Conservation (phyloP, 352 stramenopile genomes). For the Halophytophthora polymorphica region DNA sequence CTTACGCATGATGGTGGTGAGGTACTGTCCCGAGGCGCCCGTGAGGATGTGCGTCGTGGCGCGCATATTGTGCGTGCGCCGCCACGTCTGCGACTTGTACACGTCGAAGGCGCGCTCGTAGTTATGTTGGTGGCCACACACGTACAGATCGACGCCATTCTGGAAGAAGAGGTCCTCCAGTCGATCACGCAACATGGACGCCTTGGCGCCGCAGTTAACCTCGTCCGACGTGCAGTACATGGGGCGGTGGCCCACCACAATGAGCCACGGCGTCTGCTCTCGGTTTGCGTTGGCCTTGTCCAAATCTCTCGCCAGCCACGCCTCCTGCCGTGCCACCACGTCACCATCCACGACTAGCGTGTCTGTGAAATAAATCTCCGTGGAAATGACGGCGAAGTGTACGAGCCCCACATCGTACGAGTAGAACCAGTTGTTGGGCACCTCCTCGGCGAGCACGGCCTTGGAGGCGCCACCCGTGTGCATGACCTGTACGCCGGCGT, state of each 20-base stretch:
- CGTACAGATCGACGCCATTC: conserved; percentile 83
- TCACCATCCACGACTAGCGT: conserved; percentile 43
- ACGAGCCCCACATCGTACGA: conserved; percentile 84
- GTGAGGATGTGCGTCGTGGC: conserved; percentile 89
- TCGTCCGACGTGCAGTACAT: conserved; percentile 89
- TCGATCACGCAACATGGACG: conserved; percentile 48
- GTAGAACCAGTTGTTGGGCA: conserved; percentile 90
- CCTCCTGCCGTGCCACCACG: conserved; percentile 59
- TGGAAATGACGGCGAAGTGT: conserved; percentile 84
- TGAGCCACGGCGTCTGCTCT: conserved; percentile 65
- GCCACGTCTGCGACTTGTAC: conserved; percentile 57
- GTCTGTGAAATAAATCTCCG: conserved; percentile 88
- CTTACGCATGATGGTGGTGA: conserved; percentile 78
- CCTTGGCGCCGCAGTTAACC: conserved; percentile 64
- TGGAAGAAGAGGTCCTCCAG: conserved; percentile 82
- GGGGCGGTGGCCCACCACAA: conserved; percentile 82
- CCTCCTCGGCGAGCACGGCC: conserved; percentile 26
- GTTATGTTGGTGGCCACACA: conserved; percentile 90
- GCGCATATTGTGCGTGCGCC: conserved; percentile 72
- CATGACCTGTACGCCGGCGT: conserved; percentile 53
- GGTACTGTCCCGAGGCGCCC: conserved; percentile 78
- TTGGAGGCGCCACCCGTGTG: conserved; percentile 36
- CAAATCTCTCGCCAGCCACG: conserved; percentile 66
- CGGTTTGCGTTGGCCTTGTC: conserved; percentile 62
- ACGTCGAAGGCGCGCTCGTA: conserved; percentile 88